Evolutionary conservation across 192 early-diverging fungal species (phyloP).

Genomic region (Coemansia sp.): DNA sequence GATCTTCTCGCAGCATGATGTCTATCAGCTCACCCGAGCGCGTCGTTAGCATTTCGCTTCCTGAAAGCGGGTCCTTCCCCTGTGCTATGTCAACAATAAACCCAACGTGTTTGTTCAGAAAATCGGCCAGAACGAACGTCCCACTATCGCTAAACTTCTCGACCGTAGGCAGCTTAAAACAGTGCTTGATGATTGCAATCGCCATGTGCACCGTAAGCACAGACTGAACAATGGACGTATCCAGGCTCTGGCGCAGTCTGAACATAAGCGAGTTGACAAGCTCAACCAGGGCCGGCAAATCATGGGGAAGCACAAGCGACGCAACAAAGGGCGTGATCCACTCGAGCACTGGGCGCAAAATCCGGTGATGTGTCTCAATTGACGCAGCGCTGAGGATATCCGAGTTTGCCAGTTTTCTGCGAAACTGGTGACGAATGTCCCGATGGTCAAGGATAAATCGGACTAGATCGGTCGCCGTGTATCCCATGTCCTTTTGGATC

Average conservation of each 20-base stretch:
- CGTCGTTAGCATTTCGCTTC: constrained; percentile 31
- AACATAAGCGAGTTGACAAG: constrained; percentile 27
- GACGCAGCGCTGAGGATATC: constrained; percentile 11
- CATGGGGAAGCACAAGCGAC: constrained; percentile 29
- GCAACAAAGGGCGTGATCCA: constrained; percentile 48
- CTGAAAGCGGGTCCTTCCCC: constrained; percentile 19
- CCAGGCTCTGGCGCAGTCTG: constrained; percentile 10
- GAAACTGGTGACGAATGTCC: constrained; percentile 14
- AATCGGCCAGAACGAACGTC: constrained; percentile 23
- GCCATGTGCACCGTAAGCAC: constrained; percentile 28
- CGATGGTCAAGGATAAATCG: constrained; percentile 6
- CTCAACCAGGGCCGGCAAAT: constrained; percentile 18
- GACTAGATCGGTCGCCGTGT: constrained; percentile 22
- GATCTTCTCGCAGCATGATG: constrained; percentile 31
- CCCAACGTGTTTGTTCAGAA: constrained; percentile 19
- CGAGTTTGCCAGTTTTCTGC: background rate
- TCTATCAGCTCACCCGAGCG: constrained; percentile 39
- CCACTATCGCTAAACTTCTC: constrained; percentile 17
- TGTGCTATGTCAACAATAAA: constrained; percentile 31
- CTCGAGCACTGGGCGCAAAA: constrained; percentile 30
- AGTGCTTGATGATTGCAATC: constrained; percentile 40
- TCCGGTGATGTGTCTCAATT: constrained; percentile 12
- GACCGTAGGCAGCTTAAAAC: constrained; percentile 25
- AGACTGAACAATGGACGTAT: constrained; percentile 12
- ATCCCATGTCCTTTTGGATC: constrained; percentile 1